Conservation (phyloP, 768 basidiomycete genomes). For the Trametes gibbosa region DNA sequence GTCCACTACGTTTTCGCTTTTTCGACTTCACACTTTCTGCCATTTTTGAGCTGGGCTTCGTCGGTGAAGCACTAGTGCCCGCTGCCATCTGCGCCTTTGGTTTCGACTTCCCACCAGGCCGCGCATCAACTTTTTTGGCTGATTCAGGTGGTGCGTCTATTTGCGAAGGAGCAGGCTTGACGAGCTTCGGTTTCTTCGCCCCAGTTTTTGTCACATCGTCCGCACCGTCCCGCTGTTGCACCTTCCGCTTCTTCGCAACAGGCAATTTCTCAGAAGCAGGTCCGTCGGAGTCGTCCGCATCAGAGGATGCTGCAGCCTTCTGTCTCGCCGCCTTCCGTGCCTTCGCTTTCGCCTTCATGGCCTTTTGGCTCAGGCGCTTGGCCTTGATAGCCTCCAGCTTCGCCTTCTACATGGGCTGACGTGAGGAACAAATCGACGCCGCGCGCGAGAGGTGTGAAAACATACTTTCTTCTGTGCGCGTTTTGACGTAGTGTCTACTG, state of each 20-base stretch:
- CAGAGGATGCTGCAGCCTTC: constrained; percentile 3
- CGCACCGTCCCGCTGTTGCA: not conserved
- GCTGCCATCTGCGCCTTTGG: not conserved
- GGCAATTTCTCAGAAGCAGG: not conserved
- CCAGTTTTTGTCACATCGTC: not conserved
- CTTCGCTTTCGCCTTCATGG: constrained; percentile 39
- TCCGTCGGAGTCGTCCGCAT: not conserved
- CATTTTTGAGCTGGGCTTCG: not conserved
- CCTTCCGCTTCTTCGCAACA: constrained; percentile 25
- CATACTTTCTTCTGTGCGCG: constrained; percentile 62
- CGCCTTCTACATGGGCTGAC: constrained; percentile 38
- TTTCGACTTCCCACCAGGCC: not conserved
- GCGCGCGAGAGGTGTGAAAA: not conserved
- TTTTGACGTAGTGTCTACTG: constrained; percentile 42
- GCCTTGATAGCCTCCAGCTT: constrained; percentile 43
- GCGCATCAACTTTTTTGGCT: not conserved
- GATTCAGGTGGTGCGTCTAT: not conserved
- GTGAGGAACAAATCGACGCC: not conserved
- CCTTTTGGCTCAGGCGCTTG: constrained; percentile 49
- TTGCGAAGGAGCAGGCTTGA: constrained; percentile 2
- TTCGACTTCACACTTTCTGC: constrained; percentile 1
- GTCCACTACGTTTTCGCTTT: constrained; percentile 5
- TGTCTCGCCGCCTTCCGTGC: constrained; percentile 22
- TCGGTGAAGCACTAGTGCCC: not conserved
- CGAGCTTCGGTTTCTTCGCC: not conserved